Percentiles rank a stretch among this genome's conserved stretches.
These are phyloP conservation scores for Penicillium ochrochloron DNA, from an alignment of 495 filamentous ascomycete species.

Conservation along the genomic window DNA sequence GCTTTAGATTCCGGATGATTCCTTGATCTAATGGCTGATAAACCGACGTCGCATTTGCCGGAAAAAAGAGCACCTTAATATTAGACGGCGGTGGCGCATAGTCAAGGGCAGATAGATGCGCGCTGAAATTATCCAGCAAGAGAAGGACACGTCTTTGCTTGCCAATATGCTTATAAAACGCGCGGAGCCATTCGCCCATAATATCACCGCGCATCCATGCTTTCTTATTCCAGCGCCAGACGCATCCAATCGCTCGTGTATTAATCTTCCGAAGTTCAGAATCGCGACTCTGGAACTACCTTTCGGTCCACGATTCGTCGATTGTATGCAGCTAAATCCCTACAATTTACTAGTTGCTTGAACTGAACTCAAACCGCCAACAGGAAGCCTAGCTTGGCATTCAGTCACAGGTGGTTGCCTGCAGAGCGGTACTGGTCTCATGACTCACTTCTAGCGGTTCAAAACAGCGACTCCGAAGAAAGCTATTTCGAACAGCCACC, in stretches of 20 bases:
- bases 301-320: neutral
- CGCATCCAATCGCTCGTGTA: no score
- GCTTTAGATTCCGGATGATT: neutral
- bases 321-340: neutral
- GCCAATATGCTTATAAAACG: slow-evolving; percentile 31
- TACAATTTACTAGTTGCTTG: slow-evolving; percentile 1
- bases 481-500: slow-evolving; percentile 5
- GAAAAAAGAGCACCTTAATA: neutral
- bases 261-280: no score
- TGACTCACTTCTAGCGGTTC: slow-evolving; percentile 1
- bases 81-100: slow-evolving; percentile 2
- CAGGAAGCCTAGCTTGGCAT: slow-evolving; percentile 4
- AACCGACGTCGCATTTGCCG: neutral
- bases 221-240: no score
- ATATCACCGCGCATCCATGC: no score
- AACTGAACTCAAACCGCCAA: neutral
- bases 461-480: slow-evolving; percentile 5
- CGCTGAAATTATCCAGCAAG: slow-evolving; percentile 28
- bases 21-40: neutral
- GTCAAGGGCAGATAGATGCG: slow-evolving; percentile 11
- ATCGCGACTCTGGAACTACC: no score
- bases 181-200: slow-evolving; percentile 23
- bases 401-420: neutral
- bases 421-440: neutral
- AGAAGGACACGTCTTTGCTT: slow-evolving; percentile 24